phyloP scores from a whole-genome alignment of 208 protist genomes.

The Balamuthia mandrillaris region DNA sequence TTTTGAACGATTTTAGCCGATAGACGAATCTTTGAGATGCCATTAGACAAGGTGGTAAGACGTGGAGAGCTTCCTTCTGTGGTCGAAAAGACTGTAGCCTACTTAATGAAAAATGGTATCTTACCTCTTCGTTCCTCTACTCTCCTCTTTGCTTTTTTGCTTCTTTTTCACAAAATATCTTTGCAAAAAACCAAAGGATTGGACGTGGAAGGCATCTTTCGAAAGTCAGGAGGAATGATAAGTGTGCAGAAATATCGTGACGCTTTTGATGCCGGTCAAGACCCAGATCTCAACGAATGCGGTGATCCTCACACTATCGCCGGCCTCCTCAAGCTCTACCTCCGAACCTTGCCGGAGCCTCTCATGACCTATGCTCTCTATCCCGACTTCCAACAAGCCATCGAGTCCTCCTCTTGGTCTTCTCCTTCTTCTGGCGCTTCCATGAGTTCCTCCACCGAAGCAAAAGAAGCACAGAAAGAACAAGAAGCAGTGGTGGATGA shows the following conservation, averaged over 20 bases:
- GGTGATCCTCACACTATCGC: conserved; percentile 7
- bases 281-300: conserved; percentile 10
- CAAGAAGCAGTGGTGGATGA: neutral
- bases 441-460: neutral
- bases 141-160: no score
- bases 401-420: neutral
- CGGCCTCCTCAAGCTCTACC: conserved; percentile 26
- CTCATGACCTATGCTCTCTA: conserved; percentile 25
- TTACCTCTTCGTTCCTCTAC: no score
- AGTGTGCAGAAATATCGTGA: conserved; percentile 11
- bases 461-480: neutral
- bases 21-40: neutral
- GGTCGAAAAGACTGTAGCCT: neutral
- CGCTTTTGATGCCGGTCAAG: neutral
- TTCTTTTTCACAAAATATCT: no score
- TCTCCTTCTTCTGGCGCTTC: neutral
- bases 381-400: neutral
- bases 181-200: neutral
- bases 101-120: neutral
- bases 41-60: neutral
- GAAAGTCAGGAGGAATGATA: conserved; percentile 16
- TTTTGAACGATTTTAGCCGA: neutral
- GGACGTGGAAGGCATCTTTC: conserved; percentile 28
- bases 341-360: conserved; percentile 4
- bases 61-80: neutral